Base-by-base conservation (phyloP, 108 stramenopile species). In the Schizochytrium sp. region DNA sequence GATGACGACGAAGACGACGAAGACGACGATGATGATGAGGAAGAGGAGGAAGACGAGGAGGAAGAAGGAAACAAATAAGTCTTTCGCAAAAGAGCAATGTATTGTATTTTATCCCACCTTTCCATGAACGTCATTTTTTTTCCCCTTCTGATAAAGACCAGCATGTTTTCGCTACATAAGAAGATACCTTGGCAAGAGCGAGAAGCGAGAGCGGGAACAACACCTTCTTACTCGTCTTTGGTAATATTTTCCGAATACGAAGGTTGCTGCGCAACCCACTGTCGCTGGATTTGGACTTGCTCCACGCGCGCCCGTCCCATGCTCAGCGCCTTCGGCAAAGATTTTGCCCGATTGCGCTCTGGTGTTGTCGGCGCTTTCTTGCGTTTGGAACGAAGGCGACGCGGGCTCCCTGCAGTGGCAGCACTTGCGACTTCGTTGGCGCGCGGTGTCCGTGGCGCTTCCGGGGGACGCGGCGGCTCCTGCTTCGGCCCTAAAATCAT, bases 301-400 rank as follows among this genome's bases (percentile, higher is more conserved):
- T 51, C 72, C 19, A 53, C 72, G 29, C 88, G 51, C 41, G 88
- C 88, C 0, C 44, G 21, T 44, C 69, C 88, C 88, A 88, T 88
- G 1, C 88, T 53, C 44, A 72, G 48, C 12, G 88, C 88, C 44
- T 72, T 47, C 10, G 16, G n/a, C 23, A 88, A n/a, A 41, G 71
- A n/a, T 44, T 47, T 43, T 25, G 44, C 69, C 12, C 88, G 63
- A 8, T 23, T 23, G 12, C 51, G 43, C 72, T 88, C 44, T 16
- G 69, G 63, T 4, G 88, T 44, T 16, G 88, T 88, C 23, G 45
- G 51, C 48, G 76, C 14, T 34, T 47, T 47, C 23, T 71, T 72
- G 23, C 88, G 44, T 47, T 88, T 60, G 29, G 14, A 5, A 18
- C 23, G n/a, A 16, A 12, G n/a, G 10, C 69, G 41, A 2, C 60